A percentile compares a stretch with the other conserved stretches of the same genome.
Evolutionary conservation across 805 yeast species (phyloP).

Genomic region (Starmerella riodocensis): DNA sequence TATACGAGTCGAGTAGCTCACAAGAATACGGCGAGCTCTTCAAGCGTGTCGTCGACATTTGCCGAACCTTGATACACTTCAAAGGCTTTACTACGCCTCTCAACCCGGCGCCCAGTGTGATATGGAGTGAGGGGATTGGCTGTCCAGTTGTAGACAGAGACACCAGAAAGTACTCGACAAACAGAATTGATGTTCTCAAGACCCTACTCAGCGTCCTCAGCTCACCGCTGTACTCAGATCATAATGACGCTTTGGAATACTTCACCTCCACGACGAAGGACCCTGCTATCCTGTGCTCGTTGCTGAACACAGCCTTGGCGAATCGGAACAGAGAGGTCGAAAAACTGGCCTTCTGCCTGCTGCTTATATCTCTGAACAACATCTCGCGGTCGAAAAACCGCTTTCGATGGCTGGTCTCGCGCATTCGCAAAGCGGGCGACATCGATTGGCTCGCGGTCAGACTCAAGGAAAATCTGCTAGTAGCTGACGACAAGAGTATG

Average conservation of each 20-base stretch:
- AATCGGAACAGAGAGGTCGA: slow-evolving; percentile 29
- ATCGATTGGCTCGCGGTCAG: slow-evolving; percentile 20
- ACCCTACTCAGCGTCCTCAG: slow-evolving; percentile 51
- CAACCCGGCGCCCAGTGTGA: slow-evolving; percentile 10
- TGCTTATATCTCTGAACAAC: slow-evolving; percentile 48
- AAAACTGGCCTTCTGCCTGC: slow-evolving; percentile 46
- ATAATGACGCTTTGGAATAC: slow-evolving; percentile 44
- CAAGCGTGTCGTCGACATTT: slow-evolving; percentile 27
- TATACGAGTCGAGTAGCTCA: slow-evolving; percentile 36
- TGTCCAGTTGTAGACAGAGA: slow-evolving; percentile 25
- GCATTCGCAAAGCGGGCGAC: slow-evolving; percentile 27
- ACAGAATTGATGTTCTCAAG: slow-evolving; percentile 55
- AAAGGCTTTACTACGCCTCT: slow-evolving; percentile 42
- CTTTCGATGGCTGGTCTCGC: slow-evolving; percentile 26
- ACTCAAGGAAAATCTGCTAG: slow-evolving; percentile 6
- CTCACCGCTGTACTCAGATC: slow-evolving; percentile 40
- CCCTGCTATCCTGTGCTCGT: slow-evolving; percentile 48
- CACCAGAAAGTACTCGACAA: slow-evolving; percentile 36
- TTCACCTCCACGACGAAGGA: slow-evolving; percentile 40
- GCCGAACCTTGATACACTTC: slow-evolving; percentile 40
- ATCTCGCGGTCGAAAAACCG: slow-evolving; percentile 36
- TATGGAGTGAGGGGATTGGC: slow-evolving; percentile 82
- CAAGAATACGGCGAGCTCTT: slow-evolving; percentile 1
- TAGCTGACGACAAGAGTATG: slow-evolving; percentile 35
- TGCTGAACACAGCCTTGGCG: slow-evolving; percentile 44